Conservation (phyloP, 345 rosid genomes). For the Gossypium sturtianum region DNA sequence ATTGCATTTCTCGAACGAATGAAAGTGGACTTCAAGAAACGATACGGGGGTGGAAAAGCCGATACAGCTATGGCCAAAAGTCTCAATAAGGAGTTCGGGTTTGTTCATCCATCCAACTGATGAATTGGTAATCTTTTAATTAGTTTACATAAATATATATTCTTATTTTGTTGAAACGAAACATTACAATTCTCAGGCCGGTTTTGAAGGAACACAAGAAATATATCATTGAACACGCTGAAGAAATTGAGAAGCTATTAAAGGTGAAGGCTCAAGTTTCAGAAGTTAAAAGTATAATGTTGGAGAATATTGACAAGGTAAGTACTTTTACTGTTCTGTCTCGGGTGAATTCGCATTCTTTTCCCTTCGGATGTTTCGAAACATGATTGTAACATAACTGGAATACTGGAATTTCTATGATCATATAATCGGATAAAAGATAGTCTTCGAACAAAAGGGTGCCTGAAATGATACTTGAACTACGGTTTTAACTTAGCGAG, state of each 20-base stretch:
- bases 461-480: too few relatives aligned
- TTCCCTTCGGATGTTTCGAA: not conserved
- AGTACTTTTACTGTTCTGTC: not conserved
- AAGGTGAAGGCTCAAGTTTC: constrained; percentile 99
- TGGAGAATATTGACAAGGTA: constrained; percentile 95
- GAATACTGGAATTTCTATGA: too few relatives aligned
- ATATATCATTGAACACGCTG: constrained; percentile 89
- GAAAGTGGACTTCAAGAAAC: constrained; percentile 83
- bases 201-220: constrained; percentile 96
- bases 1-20: constrained; percentile 85
- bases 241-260: constrained; percentile 83
- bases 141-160: not conserved
- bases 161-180: constrained; percentile 2
- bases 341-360: not conserved
- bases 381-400: not conserved
- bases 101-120: constrained; percentile 12
- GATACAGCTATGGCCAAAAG: constrained; percentile 88
- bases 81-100: constrained; percentile 95
- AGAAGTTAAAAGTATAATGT: constrained; percentile 89
- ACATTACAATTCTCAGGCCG: constrained; percentile 42
- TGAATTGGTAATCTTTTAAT: not conserved
- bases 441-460: too few relatives aligned
- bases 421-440: too few relatives aligned
- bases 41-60: constrained; percentile 95
- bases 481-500: too few relatives aligned